These are phyloP conservation scores for Lodderomyces margitis DNA, from an alignment of 1,139 yeast genomes.

Conservation along the genomic window DNA sequence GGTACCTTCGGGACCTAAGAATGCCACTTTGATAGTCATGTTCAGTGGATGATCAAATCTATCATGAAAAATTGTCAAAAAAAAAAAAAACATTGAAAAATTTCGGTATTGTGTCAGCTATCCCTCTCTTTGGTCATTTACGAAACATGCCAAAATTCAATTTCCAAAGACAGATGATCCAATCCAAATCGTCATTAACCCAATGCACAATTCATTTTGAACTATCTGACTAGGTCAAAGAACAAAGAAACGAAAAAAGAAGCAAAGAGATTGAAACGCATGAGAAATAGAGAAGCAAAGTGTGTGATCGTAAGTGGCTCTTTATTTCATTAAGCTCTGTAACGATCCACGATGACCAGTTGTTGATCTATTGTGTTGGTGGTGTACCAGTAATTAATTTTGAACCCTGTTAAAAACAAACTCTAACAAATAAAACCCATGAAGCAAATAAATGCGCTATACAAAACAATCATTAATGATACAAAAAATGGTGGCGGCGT, in stretches of 20 bases:
- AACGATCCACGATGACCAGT: constrained; percentile 42
- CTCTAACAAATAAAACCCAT: constrained; percentile 5
- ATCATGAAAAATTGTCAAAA: background rate
- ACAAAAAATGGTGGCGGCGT: constrained; percentile 2
- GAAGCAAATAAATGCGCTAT: background rate
- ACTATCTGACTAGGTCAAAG: background rate
- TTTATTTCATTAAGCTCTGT: constrained; percentile 50
- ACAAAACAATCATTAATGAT: constrained; percentile 6
- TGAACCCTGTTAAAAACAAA: constrained; percentile 19
- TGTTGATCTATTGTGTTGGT: background rate
- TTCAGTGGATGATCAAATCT: background rate
- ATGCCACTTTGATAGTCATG: constrained; percentile 51
- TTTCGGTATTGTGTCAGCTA: background rate
- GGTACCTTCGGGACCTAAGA: constrained; percentile 86
- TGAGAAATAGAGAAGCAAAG: background rate
- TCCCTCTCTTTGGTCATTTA: no score
- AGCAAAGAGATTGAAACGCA: background rate
- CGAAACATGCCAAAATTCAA: no score
- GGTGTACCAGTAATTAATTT: constrained; percentile 2
- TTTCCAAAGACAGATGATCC: background rate
- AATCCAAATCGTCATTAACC: constrained; percentile 3
- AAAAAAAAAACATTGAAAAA: background rate
- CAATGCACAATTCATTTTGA: constrained; percentile 4
- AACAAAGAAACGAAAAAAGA: background rate
- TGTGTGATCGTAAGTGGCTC: constrained; percentile 63